These are phyloP conservation scores for Taphrina betulina DNA, from an alignment of 1,139 yeast species.

Conservation along the genomic window DNA sequence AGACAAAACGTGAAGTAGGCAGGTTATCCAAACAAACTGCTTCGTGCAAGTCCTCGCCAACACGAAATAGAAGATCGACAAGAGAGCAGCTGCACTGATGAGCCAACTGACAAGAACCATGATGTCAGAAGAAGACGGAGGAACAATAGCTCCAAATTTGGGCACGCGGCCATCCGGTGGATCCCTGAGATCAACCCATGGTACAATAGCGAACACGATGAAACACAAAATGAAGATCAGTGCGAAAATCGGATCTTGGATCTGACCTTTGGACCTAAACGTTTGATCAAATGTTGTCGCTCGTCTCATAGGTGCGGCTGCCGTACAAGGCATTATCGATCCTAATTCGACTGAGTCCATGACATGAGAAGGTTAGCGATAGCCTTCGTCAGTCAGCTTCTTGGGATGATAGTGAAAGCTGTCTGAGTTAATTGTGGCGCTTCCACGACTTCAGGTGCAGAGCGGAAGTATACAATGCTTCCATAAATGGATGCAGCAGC, in stretches of 20 bases:
- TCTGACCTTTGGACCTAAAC: slow-evolving; percentile 59
- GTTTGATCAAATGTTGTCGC: slow-evolving; percentile 55
- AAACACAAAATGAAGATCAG: slow-evolving; percentile 61
- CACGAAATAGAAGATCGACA: slow-evolving; percentile 57
- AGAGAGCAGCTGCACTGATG: slow-evolving; percentile 59
- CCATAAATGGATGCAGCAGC: no score
- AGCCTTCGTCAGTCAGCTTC: no score
- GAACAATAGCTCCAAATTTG: slow-evolving; percentile 56
- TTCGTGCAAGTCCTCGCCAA: slow-evolving; percentile 61
- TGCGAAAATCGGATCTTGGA: slow-evolving; percentile 55
- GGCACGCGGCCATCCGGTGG: slow-evolving; percentile 57
- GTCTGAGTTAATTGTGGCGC: no score
- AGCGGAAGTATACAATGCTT: no score
- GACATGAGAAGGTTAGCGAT: no score
- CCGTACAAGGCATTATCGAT: no score
- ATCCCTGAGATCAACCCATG: neutral
- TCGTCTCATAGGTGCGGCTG: no score
- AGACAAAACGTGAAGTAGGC: slow-evolving; percentile 63
- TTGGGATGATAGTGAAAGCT: no score
- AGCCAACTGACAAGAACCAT: slow-evolving; percentile 70
- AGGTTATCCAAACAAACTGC: slow-evolving; percentile 66
- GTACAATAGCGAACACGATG: slow-evolving; percentile 66
- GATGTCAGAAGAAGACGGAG: no score
- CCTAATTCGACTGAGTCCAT: no score
- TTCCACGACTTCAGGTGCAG: no score